Conservation (phyloP, 768 basidiomycete species). For the Russula emetica region DNA sequence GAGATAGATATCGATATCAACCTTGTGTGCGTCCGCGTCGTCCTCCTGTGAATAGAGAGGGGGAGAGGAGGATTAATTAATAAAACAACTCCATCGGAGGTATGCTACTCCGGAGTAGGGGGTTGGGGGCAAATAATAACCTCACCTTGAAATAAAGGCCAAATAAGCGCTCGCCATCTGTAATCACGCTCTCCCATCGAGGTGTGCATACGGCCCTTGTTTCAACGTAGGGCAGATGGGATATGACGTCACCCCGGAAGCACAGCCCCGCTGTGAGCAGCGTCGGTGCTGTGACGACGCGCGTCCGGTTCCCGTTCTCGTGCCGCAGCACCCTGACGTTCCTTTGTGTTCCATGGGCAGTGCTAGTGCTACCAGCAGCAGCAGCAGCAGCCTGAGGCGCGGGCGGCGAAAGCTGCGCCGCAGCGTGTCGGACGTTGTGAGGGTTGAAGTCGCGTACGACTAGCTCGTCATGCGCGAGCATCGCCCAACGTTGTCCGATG, state of each 20-base stretch:
- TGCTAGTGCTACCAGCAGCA: no score
- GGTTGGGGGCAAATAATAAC: not conserved
- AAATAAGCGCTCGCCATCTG: slow-evolving; percentile 13
- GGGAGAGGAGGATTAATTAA: not conserved
- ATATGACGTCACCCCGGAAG: slow-evolving; percentile 15
- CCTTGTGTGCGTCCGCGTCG: slow-evolving; percentile 10
- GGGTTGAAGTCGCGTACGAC: slow-evolving; percentile 14
- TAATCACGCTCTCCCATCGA: slow-evolving; percentile 19
- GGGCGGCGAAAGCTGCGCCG: not conserved
- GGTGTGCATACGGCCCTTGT: slow-evolving; percentile 8
- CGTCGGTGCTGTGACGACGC: slow-evolving; percentile 10
- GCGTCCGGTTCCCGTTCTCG: slow-evolving; percentile 13
- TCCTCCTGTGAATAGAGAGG: slow-evolving; percentile 1
- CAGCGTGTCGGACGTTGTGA: slow-evolving; percentile 8
- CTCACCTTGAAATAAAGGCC: slow-evolving; percentile 15
- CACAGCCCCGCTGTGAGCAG: slow-evolving; percentile 18
- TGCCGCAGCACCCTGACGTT: not conserved
- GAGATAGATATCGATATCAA: slow-evolving; percentile 7
- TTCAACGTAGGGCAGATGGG: slow-evolving; percentile 13
- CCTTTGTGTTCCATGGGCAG: not conserved
- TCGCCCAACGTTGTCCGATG: slow-evolving; percentile 7
- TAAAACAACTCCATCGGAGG: not conserved
- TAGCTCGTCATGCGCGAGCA: slow-evolving; percentile 3
- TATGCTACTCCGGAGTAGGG: not conserved
- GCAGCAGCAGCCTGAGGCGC: not conserved